Evolutionary conservation across 1,284 basidiomycete genomes (phyloP).

Genomic region (Blastosporella zonata): DNA sequence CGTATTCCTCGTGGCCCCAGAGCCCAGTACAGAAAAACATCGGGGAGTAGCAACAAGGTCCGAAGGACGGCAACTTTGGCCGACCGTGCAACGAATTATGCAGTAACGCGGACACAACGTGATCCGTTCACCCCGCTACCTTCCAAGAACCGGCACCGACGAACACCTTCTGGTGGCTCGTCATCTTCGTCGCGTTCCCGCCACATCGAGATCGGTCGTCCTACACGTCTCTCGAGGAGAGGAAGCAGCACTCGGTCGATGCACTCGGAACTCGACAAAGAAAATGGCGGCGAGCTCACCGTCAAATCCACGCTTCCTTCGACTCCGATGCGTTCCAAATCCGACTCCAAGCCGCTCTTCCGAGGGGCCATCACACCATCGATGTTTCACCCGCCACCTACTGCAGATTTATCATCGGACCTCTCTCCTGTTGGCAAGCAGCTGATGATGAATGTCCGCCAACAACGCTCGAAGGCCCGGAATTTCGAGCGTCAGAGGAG

Average conservation of each 20-base stretch:
- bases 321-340: constrained; percentile 34
- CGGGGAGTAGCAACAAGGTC: constrained; percentile 23
- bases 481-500: constrained; percentile 28
- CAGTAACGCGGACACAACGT: constrained; percentile 9
- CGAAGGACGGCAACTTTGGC: constrained; percentile 27
- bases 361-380: constrained; percentile 34
- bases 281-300: constrained; percentile 29
- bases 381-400: constrained; percentile 42
- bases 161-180: constrained; percentile 24
- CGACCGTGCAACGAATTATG: constrained; percentile 29
- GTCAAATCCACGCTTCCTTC: constrained; percentile 30
- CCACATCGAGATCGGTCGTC: constrained; percentile 19
- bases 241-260: constrained; percentile 12
- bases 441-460: constrained; percentile 62
- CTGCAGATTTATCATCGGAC: constrained; percentile 71
- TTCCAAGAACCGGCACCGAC: constrained; percentile 24
- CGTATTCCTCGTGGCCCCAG: constrained; percentile 44
- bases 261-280: constrained; percentile 26
- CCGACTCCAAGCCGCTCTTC: constrained; percentile 32
- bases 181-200: constrained; percentile 22
- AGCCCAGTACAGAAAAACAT: constrained; percentile 27
- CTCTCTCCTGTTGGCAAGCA: constrained; percentile 63
- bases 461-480: constrained; percentile 50
- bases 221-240: constrained; percentile 12
- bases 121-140: constrained; percentile 28